Conservation (phyloP, 1,284 basidiomycete species). For the Ceratobasidium sp. region DNA sequence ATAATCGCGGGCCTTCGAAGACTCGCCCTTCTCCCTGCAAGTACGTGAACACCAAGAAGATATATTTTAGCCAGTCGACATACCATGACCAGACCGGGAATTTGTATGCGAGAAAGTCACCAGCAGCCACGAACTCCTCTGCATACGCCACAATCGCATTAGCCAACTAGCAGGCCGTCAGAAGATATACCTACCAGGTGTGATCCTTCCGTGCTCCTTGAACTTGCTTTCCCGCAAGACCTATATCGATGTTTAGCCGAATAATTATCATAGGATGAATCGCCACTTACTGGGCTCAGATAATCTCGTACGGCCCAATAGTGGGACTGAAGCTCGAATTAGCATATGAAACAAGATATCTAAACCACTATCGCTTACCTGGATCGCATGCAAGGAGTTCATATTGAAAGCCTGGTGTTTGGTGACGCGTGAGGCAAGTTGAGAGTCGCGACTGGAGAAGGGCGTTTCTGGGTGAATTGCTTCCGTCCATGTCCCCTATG, state of each 20-base stretch:
- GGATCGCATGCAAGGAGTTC: conserved; percentile 59
- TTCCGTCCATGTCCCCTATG: conserved; percentile 44
- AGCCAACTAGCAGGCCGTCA: conserved; percentile 28
- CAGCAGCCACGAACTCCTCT: conserved; percentile 97
- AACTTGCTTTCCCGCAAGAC: conserved; percentile 98
- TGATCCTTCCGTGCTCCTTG: conserved; percentile 97
- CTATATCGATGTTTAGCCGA: conserved; percentile 60
- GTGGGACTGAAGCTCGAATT: conserved; percentile 71
- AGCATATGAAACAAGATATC: neutral
- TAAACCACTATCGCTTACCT: conserved; percentile 52
- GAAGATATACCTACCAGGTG: conserved; percentile 76
- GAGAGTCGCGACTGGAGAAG: conserved; percentile 46
- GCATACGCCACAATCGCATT: conserved; percentile 46
- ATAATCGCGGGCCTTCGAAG: conserved; percentile 88
- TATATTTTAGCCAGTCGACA: conserved; percentile 54
- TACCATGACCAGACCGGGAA: conserved; percentile 96
- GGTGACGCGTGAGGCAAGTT: conserved; percentile 41
- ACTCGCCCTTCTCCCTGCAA: conserved; percentile 88
- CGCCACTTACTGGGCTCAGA: conserved; percentile 82
- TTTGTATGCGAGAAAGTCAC: conserved; percentile 95
- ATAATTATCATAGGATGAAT: conserved; percentile 1
- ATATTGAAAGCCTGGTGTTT: conserved; percentile 32
- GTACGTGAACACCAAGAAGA: conserved; percentile 41
- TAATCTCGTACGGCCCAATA: conserved; percentile 97
- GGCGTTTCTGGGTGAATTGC: conserved; percentile 45